phyloP scores from a whole-genome alignment of 768 basidiomycete genomes.

The Lyophyllum atratum region DNA sequence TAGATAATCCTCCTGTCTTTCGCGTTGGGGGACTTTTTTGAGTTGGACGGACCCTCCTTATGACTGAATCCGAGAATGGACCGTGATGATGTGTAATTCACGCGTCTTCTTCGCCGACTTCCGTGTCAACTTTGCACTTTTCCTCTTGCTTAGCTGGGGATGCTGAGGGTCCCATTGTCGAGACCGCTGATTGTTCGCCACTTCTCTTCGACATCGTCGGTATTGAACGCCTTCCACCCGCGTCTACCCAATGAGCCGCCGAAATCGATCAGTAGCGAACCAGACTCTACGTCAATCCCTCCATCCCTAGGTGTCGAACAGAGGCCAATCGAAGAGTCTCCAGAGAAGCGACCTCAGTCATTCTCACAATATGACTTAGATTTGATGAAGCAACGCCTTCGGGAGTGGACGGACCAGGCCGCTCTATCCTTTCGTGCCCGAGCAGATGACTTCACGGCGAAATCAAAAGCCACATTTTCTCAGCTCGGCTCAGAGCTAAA shows the following conservation, averaged over 20 bases:
- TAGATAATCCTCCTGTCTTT: constrained; percentile 4
- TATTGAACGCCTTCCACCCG: constrained; percentile 31
- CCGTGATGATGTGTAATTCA: not conserved
- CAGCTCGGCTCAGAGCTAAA: constrained; percentile 81
- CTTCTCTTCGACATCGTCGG: constrained; percentile 27
- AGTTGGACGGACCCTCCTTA: not conserved
- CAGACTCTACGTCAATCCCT: constrained; percentile 18
- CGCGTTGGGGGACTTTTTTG: not conserved
- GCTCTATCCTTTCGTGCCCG: constrained; percentile 49
- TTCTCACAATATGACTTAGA: constrained; percentile 33
- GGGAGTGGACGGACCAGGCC: constrained; percentile 52
- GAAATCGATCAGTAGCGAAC: constrained; percentile 6
- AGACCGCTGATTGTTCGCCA: constrained; percentile 28
- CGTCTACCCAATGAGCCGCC: constrained; percentile 4
- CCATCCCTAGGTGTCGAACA: constrained; percentile 5
- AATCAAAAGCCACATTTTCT: constrained; percentile 62
- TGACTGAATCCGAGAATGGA: not conserved
- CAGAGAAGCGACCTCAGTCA: constrained; percentile 9
- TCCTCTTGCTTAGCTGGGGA: constrained; percentile 16
- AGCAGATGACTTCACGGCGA: constrained; percentile 58
- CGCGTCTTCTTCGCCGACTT: not conserved
- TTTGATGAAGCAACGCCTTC: constrained; percentile 39
- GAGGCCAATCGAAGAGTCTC: constrained; percentile 10
- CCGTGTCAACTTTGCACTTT: not conserved
- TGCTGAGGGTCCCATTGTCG: constrained; percentile 37